Percentiles rank a stretch among this genome's conserved stretches.
phyloP scores from a whole-genome alignment of 1,284 basidiomycete species.

The Microbotryum saponariae region DNA sequence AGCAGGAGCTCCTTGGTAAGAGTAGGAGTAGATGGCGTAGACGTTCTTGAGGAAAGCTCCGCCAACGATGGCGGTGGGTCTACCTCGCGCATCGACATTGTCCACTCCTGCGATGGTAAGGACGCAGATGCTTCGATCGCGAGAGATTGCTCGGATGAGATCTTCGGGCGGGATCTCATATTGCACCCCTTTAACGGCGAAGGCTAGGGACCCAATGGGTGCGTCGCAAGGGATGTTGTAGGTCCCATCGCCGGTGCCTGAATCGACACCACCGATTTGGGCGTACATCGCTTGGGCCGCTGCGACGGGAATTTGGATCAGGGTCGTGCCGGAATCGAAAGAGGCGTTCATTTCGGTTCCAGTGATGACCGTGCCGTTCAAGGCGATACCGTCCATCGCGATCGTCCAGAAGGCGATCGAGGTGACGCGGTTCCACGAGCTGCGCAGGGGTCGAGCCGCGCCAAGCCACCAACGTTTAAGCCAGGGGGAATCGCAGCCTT shows the following conservation, averaged over 20 bases:
- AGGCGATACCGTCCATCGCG: conserved; percentile 3
- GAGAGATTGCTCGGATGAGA: conserved; percentile 7
- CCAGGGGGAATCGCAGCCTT: not conserved
- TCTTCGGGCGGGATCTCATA: conserved; percentile 18
- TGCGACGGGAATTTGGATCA: conserved; percentile 14
- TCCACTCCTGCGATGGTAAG: conserved; percentile 7
- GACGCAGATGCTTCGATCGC: conserved; percentile 13
- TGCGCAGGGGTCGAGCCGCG: not conserved
- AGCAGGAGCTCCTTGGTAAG: not conserved
- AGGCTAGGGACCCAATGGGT: conserved; percentile 1
- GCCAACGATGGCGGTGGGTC: conserved; percentile 1
- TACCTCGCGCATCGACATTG: conserved; percentile 1
- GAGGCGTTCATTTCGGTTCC: not conserved
- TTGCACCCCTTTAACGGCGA: conserved; percentile 4
- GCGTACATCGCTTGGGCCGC: conserved; percentile 10
- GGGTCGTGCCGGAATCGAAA: conserved; percentile 14
- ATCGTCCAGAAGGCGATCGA: conserved; percentile 13
- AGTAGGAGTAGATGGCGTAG: conserved; percentile 2
- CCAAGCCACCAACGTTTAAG: not conserved
- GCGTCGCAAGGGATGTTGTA: conserved; percentile 14
- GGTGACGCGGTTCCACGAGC: conserved; percentile 8
- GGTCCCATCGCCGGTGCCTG: not conserved
- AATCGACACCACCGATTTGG: conserved; percentile 3
- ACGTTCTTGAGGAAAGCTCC: conserved; percentile 8
- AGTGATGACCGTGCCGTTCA: not conserved